Conservation (phyloP, 1,284 basidiomycete genomes). For the Uromyces viciae-fabae region DNA sequence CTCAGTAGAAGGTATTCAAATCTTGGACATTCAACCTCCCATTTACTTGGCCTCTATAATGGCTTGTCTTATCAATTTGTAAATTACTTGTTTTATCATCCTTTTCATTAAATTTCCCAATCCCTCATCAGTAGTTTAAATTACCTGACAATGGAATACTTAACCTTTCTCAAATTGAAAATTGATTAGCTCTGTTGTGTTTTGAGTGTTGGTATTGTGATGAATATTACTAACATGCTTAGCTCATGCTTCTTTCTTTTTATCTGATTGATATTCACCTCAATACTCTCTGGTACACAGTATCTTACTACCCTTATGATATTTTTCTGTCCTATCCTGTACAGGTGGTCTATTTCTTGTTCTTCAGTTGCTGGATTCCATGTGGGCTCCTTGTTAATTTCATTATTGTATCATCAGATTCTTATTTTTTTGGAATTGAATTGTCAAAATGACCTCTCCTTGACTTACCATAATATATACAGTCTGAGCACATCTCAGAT, state of each 20-base stretch:
- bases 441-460: too few relatives aligned
- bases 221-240: not conserved
- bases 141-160: not conserved
- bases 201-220: not conserved
- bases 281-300: not conserved
- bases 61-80: not conserved
- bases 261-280: not conserved
- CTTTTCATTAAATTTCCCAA: not conserved
- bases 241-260: not conserved
- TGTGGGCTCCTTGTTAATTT: not conserved
- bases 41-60: too few relatives aligned
- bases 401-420: not conserved
- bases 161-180: not conserved
- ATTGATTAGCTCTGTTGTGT: not conserved
- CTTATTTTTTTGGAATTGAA: too few relatives aligned
- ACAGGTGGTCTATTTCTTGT: not conserved
- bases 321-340: not conserved
- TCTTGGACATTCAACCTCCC: too few relatives aligned
- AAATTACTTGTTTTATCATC: not conserved
- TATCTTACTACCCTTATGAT: not conserved
- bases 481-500: not conserved
- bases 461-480: slow-evolving; percentile 3
- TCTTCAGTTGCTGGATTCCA: not conserved
- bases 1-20: not conserved
- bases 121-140: not conserved